Evolutionary conservation across 257 asterid genomes (phyloP).

Genomic region (Lycium ferocissimum): DNA sequence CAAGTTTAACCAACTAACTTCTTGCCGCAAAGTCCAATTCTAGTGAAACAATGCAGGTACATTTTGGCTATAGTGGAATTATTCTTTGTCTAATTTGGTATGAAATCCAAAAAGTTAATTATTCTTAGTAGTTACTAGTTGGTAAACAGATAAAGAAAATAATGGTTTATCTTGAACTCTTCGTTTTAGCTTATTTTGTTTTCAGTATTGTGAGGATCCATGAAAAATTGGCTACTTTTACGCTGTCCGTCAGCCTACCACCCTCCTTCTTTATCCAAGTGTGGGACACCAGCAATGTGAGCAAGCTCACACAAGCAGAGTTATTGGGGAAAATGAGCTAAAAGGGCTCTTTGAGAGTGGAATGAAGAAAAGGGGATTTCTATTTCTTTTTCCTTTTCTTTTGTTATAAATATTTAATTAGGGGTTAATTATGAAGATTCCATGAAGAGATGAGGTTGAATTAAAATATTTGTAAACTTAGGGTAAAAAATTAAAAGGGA

Average conservation of each 20-base stretch:
- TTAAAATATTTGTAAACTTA: too few relatives aligned
- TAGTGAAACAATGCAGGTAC: conserved; percentile 23
- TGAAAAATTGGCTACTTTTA: conserved; percentile 21
- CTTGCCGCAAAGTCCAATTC: conserved; percentile 18
- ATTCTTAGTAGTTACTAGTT: conserved; percentile 26
- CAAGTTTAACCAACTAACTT: conserved; percentile 12
- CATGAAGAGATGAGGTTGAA: too few relatives aligned
- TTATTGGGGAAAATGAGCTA: too few relatives aligned
- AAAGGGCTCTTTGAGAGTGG: too few relatives aligned
- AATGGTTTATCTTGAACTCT: conserved; percentile 4
- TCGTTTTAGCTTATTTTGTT: not conserved
- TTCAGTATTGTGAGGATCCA: not conserved
- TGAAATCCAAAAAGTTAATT: not conserved
- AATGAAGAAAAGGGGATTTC: too few relatives aligned
- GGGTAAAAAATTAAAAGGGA: too few relatives aligned
- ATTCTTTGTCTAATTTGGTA: conserved; percentile 10
- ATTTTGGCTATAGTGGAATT: not conserved
- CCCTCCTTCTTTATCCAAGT: not conserved
- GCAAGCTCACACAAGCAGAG: not conserved
- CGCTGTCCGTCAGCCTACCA: not conserved
- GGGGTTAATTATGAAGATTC: too few relatives aligned
- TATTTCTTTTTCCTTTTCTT: too few relatives aligned
- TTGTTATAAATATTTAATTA: too few relatives aligned
- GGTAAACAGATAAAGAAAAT: conserved; percentile 26
- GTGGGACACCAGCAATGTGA: not conserved